Evolutionary conservation across 495 filamentous ascomycete species (phyloP).

Genomic region (Physcia stellaris): DNA sequence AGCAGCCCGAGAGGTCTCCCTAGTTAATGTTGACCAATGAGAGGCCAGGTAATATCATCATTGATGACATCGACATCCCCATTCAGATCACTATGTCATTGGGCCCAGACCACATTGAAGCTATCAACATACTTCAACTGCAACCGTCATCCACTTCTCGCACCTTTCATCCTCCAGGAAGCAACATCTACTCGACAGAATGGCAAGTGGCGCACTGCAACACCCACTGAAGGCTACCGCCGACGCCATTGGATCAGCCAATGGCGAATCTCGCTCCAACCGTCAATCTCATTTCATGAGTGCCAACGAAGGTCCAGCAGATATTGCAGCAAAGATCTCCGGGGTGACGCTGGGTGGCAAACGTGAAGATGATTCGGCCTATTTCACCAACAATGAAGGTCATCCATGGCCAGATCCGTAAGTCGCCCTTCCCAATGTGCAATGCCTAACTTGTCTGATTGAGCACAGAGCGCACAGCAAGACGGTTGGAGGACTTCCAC

Average conservation of each 20-base stretch:
- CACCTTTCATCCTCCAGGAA: too few species aligned
- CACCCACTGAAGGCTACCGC: conserved; percentile 23
- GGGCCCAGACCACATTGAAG: too few species aligned
- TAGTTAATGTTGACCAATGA: too few species aligned
- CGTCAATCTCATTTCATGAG: conserved; percentile 25
- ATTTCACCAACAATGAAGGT: conserved; percentile 48
- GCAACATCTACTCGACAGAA: neutral
- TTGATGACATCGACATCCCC: too few species aligned
- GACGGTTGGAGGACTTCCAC: conserved; percentile 42
- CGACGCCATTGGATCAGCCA: conserved; percentile 16
- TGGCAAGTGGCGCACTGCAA: conserved; percentile 1
- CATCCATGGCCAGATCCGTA: conserved; percentile 39
- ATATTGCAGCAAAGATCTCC: conserved; percentile 40
- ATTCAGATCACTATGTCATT: too few species aligned
- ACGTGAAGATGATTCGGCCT: conserved; percentile 33
- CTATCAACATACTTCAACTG: too few species aligned
- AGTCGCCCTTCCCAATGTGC: neutral
- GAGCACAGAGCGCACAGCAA: conserved; percentile 32
- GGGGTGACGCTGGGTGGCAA: conserved; percentile 32
- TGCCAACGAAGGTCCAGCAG: conserved; percentile 41
- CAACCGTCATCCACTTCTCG: too few species aligned
- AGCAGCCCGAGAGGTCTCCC: too few species aligned
- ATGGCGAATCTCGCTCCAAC: conserved; percentile 20
- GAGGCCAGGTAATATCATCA: too few species aligned
- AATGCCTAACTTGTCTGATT: neutral